Base-by-base conservation (phyloP, 768 basidiomycete genomes). In the Agaricus blazei region DNA sequence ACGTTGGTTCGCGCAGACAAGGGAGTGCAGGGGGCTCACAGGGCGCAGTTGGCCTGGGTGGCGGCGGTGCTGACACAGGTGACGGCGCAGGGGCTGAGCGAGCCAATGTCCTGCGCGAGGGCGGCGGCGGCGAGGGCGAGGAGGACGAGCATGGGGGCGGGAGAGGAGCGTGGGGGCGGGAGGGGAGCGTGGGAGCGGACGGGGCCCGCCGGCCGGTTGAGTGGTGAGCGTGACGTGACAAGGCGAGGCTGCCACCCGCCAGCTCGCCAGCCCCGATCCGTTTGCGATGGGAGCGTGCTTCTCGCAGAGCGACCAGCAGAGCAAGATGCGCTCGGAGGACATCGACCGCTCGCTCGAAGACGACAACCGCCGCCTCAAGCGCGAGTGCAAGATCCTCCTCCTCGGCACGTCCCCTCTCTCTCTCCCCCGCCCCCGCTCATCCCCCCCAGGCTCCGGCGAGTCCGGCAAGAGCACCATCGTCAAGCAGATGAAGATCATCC, bases 401-500 rank as follows among this genome's bases (percentile, higher is more conserved):
- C 76, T 97, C n/a, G 94, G 93, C 90, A 58, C 50, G 90, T 77
- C 3, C 7, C 46, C 12, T 19, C 28, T 24, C 41, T 51, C 23
- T 15, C 47, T 3, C 14, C 24, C 19, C 38, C 23, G 12, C 26
- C 44, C 7, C 19, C 44, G 6, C 14, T 5, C 5, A 15, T 36
- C 19, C 19, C 19, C 19, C 19, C 19, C 62, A 95, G 94, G 95
- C 53, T 94, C 93, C 12, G 93, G 95, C 63, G 93, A 96, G 74
- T 91, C 89, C 0, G 96, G 95, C 5, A 98, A 98, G 72, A 87
- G 84, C 3, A 98, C 95, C 0, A 93, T 98, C 60, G 93, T 97
- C 36, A 98, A 98, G 68, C 95, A 98, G 70, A 97, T 98, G 94
- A 97, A 96, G 78, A 95, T 98, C 56, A 94, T 98, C 48, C 90